Percentiles rank a stretch among this genome's conserved stretches.
Evolutionary conservation across 306 rosid species (phyloP).

Genomic region (Spatholobus suberectus): DNA sequence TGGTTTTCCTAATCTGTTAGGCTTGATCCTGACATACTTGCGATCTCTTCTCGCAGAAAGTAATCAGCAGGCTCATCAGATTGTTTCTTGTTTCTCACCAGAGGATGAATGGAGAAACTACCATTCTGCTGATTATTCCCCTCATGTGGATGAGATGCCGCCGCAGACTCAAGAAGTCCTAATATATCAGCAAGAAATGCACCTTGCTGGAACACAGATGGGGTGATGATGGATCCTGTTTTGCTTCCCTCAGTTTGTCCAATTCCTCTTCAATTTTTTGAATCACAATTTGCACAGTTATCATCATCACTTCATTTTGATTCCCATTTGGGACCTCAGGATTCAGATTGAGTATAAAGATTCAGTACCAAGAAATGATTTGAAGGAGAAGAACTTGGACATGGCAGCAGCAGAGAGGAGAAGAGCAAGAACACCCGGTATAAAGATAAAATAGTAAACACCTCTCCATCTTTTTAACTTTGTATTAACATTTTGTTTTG

Average conservation of each 20-base stretch:
- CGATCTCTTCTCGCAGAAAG: slow-evolving; percentile 78
- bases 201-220: slow-evolving; percentile 35
- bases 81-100: slow-evolving; percentile 48
- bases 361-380: slow-evolving; percentile 53
- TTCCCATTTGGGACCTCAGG: slow-evolving; percentile 30
- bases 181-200: slow-evolving; percentile 71
- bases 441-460: slow-evolving; percentile 48
- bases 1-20: slow-evolving; percentile 72
- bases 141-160: slow-evolving; percentile 37
- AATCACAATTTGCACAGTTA: slow-evolving; percentile 48
- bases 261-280: slow-evolving; percentile 59
- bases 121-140: slow-evolving; percentile 13
- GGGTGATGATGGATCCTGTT: slow-evolving; percentile 40
- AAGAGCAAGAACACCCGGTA: slow-evolving; percentile 53
- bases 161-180: slow-evolving; percentile 60
- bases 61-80: slow-evolving; percentile 58
- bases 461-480: slow-evolving; percentile 60
- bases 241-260: slow-evolving; percentile 42
- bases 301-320: slow-evolving; percentile 32
- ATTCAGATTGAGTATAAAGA: slow-evolving; percentile 44
- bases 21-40: slow-evolving; percentile 70
- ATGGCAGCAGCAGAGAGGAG: slow-evolving; percentile 54
- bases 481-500: slow-evolving; percentile 42
- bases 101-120: slow-evolving; percentile 46
- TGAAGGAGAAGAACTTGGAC: slow-evolving; percentile 52